A percentile compares a stretch with the other conserved stretches of the same genome.
These are phyloP conservation scores for Penicillium fimorum DNA, from an alignment of 495 filamentous ascomycete genomes.

Conservation along the genomic window DNA sequence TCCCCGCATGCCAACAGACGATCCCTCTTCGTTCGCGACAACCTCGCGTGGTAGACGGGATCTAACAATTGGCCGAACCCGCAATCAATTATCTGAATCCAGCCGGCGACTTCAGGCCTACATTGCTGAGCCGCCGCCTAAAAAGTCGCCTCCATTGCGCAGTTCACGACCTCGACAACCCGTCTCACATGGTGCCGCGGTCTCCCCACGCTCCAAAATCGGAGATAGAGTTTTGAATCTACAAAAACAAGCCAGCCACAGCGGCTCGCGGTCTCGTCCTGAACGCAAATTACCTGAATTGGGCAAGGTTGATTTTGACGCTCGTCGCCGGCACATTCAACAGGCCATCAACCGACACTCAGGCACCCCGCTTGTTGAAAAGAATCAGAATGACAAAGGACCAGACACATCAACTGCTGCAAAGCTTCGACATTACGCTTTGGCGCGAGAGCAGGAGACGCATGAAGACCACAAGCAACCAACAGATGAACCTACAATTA, in stretches of 20 bases:
- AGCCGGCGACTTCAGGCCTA: constrained; percentile 61
- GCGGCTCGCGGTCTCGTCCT: constrained; percentile 35
- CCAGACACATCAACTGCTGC: constrained; percentile 49
- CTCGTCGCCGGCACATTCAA: constrained; percentile 72
- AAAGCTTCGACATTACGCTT: constrained; percentile 41
- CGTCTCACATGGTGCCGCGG: constrained; percentile 68
- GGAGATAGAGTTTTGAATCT: constrained; percentile 47
- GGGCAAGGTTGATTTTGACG: constrained; percentile 74
- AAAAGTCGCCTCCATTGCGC: constrained; percentile 71
- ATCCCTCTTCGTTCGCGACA: constrained; percentile 32
- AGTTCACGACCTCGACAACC: constrained; percentile 80
- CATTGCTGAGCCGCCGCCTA: constrained; percentile 59
- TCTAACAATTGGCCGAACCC: constrained; percentile 32
- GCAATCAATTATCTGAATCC: constrained; percentile 37
- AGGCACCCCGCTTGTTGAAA: constrained; percentile 60
- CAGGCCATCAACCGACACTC: constrained; percentile 61
- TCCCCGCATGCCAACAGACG: constrained; percentile 32
- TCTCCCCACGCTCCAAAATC: constrained; percentile 61
- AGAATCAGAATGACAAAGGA: constrained; percentile 51
- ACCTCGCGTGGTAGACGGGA: constrained; percentile 39
- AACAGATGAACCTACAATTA: constrained; percentile 17
- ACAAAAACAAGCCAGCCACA: constrained; percentile 35
- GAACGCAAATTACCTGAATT: constrained; percentile 54
- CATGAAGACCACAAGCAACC: constrained; percentile 25
- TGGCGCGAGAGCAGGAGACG: constrained; percentile 31